Base-by-base conservation (phyloP, 768 basidiomycete genomes). In the Rhodotorula graminis region DNA sequence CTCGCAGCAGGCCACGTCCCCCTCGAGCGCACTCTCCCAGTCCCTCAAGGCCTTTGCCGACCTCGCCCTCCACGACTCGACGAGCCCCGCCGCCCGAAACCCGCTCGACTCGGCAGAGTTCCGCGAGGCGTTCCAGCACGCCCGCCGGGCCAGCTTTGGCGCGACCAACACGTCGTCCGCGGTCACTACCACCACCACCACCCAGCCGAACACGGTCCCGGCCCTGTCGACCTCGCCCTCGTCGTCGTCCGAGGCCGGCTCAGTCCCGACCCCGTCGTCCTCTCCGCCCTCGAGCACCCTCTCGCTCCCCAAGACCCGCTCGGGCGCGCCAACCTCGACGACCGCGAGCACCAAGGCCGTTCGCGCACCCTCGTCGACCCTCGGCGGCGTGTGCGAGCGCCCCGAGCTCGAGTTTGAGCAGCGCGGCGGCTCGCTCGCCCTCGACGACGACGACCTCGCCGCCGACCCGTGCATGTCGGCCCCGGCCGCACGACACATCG, bases 381-480 rank as follows among this genome's bases (percentile, higher is more conserved):
- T 73, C 29, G 69, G 65, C 52, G 73, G 69, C 52, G 69, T 74
- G 16, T 70, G 69, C 66, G 73, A 74, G 53, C 27, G 70, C 46
- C 69, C 67, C 33, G 73, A 74, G 56, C 53, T 74, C 55, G 71
- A 62, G 5, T 25, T 72, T 40, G 71, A 72, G 50, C 58, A 72
- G 50, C 58, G 33, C 18, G 71, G 67, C 37, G 65, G 64, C 15
- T 37, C 33, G 37, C 27, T 67, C 21, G 9, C 25, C 21, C 15
- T 65, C 55, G 53, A 56, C 27, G 67, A 66, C 46, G 56, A 31
- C 46, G 65, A 57, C 47, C 44, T 47, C 52, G 23, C 31, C 46
- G 56, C 42, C 31, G 65, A 57, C 37, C 44, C 40, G 44, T 9
- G 23, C 61, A 7, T 58, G 60, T 8, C 62, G 50, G 50, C 50